These are phyloP conservation scores for Talaromyces pinophilus DNA, from an alignment of 2,329 filamentous ascomycete genomes.

Conservation along the genomic window DNA sequence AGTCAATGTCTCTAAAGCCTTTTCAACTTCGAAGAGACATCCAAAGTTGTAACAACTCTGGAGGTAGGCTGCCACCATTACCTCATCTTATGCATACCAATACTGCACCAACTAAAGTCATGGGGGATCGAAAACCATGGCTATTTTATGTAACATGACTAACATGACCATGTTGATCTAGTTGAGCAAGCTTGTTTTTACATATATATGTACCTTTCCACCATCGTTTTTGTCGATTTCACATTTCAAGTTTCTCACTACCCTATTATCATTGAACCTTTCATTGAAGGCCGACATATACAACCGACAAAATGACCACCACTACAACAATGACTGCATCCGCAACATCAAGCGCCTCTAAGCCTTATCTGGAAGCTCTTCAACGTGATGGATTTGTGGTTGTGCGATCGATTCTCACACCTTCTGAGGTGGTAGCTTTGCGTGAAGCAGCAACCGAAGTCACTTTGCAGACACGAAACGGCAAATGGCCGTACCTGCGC, in stretches of 20 bases:
- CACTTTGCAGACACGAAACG: conserved; percentile 63
- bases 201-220: neutral
- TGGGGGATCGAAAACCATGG: neutral
- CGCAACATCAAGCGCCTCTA: neutral
- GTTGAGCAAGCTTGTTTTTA: neutral
- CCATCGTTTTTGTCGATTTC: neutral
- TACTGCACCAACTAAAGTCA: neutral
- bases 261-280: neutral
- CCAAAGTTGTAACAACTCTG: neutral
- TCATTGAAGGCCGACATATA: neutral
- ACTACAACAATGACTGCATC: conserved; percentile 9
- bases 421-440: conserved; percentile 59
- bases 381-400: conserved; percentile 74
- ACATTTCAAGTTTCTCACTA: neutral
- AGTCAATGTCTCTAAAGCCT: neutral
- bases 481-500: conserved; percentile 77
- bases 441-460: conserved; percentile 60
- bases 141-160: neutral
- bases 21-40: neutral
- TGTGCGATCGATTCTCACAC: conserved; percentile 64
- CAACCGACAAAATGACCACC: conserved; percentile 1
- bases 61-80: neutral
- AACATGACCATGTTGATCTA: neutral
- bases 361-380: conserved; percentile 56
- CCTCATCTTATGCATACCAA: neutral